phyloP scores from a whole-genome alignment of 371 early-diverging fungal species.

The Blastocladiella emersonii region DNA sequence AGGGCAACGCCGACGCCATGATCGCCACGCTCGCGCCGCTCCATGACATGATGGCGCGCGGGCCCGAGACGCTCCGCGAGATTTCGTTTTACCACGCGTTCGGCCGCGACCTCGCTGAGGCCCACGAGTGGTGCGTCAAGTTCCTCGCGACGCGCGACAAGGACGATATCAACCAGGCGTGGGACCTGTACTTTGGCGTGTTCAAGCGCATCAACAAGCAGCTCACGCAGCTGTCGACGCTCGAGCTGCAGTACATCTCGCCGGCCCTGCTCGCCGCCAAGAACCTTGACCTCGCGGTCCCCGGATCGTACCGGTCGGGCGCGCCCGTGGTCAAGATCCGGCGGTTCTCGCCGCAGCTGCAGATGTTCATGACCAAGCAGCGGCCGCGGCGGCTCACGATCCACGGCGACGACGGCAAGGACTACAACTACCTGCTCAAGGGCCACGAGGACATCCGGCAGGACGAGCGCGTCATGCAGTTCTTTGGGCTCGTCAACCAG shows the following conservation, averaged over 20 bases:
- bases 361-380: conserved; percentile 86
- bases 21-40: conserved; percentile 74
- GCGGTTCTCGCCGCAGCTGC: conserved; percentile 64
- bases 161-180: conserved; percentile 82
- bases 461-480: conserved; percentile 98
- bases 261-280: conserved; percentile 73
- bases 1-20: conserved; percentile 83
- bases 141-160: conserved; percentile 61
- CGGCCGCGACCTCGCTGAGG: conserved; percentile 84
- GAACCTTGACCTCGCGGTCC: conserved; percentile 64
- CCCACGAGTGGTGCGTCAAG: conserved; percentile 74
- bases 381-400: conserved; percentile 77
- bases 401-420: conserved; percentile 75
- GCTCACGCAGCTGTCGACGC: conserved; percentile 63
- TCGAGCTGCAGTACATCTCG: conserved; percentile 83
- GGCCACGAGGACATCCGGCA: conserved; percentile 96
- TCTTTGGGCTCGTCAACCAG: conserved; percentile 94
- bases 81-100: conserved; percentile 87
- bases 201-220: conserved; percentile 71
- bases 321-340: conserved; percentile 75
- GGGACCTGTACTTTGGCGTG: conserved; percentile 83
- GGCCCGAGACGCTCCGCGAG: conserved; percentile 88
- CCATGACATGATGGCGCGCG: conserved; percentile 58
- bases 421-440: conserved; percentile 86
- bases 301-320: conserved; percentile 72